These are phyloP conservation scores for Corylus avellana DNA, from an alignment of 306 rosid species.

Conservation along the genomic window DNA sequence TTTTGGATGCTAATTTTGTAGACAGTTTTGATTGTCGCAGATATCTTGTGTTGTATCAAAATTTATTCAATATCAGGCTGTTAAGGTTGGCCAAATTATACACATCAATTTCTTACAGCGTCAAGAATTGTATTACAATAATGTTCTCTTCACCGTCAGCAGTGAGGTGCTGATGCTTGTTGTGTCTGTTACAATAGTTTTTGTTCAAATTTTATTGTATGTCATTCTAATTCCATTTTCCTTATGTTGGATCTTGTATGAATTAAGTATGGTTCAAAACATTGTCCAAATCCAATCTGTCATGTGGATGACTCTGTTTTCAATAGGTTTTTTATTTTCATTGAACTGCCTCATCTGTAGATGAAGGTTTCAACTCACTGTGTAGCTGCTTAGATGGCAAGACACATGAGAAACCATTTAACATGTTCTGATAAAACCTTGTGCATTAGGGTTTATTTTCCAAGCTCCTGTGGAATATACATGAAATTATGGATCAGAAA, in stretches of 20 bases:
- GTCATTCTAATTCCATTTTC: not conserved
- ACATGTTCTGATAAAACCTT: not conserved
- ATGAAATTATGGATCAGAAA: not conserved
- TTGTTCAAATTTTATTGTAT: not conserved
- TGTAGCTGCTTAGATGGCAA: not conserved
- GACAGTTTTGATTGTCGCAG: too few species aligned
- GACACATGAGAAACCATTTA: not conserved
- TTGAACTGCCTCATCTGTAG: not conserved
- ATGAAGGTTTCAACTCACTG: not conserved
- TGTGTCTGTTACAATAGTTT: not conserved
- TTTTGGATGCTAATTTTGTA: not conserved
- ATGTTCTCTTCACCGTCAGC: not conserved
- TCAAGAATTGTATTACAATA: not conserved
- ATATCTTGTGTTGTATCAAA: too few species aligned
- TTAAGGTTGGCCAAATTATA: not conserved
- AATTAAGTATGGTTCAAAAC: not conserved
- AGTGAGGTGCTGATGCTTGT: not conserved
- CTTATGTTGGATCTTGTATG: not conserved
- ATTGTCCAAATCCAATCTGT: not conserved
- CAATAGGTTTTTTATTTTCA: not conserved
- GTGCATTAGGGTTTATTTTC: not conserved
- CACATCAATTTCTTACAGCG: not conserved
- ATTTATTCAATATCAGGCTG: not conserved
- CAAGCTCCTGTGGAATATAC: not conserved
- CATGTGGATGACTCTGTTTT: not conserved